Base-by-base conservation (phyloP, 768 basidiomycete species). In the Rhodocollybia butyracea region DNA sequence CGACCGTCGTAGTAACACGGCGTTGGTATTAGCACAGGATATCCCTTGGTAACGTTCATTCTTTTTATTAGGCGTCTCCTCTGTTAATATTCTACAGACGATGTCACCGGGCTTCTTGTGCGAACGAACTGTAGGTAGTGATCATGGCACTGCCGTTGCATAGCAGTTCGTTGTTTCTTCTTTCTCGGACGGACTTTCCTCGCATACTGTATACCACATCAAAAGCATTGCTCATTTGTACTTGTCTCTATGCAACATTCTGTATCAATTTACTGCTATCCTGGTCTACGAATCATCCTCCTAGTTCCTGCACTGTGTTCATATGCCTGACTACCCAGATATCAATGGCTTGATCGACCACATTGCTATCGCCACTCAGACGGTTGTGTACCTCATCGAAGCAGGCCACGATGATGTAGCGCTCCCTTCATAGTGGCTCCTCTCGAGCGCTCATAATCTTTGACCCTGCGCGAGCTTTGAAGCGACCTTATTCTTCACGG, bases 91-190 rank as follows among this genome's bases (percentile, higher is more conserved):
- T n/a, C n/a, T n/a, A n/a, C n/a, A n/a, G 6, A 8, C 24, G 21
- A 26, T 17, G 19, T 45, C n/a, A 12, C 22, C 27, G 15, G 13
- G 29, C 27, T 8, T 50, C 47, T 32, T 34, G 47, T 32, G 6
- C 30, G 21, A 34, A 6, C 30, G 47, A 50, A 8, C 36, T 30
- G 47, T 50, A 50, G 43, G 43, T 45, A 29, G 43, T 45, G 43
- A 45, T 45, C 43, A 45, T 45, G 43, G 43, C 43, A 45, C 43
- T 45, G 26, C 43, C 43, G 43, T 45, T 45, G 43, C 43, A 13
- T 10, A 45, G 43, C 43, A 29, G 43, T 45, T 45, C 43, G 43
- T 45, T 45, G 21, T 40, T n/a, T 41, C 17, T 41, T 41, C 10
- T 29, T 45, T 29, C 43, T 5, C 19, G 43, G 43, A 29, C 43